These are phyloP conservation scores for Phytopythium oedochilum DNA, from an alignment of 352 stramenopile genomes.

Conservation along the genomic window DNA sequence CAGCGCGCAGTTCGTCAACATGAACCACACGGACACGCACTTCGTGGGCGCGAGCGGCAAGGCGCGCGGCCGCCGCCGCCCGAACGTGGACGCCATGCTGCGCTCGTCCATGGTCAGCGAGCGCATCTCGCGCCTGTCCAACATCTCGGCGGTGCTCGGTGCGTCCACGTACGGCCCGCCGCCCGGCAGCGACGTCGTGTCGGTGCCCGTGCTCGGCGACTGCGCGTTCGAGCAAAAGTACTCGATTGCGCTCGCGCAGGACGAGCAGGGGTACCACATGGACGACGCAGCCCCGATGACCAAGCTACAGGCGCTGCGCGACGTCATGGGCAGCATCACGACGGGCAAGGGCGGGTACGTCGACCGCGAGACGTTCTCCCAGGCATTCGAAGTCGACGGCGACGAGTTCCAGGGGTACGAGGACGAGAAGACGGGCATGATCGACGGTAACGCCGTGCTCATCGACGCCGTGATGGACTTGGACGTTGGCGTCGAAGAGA, in stretches of 20 bases:
- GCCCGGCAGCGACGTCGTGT: conserved; percentile 39
- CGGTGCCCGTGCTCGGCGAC: conserved; percentile 64
- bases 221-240: conserved; percentile 68
- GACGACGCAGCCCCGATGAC: conserved; percentile 36
- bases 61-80: conserved; percentile 23
- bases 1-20: conserved; percentile 48
- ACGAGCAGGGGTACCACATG: conserved; percentile 21
- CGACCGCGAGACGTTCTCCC: conserved; percentile 69
- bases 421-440: conserved; percentile 30
- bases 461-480: conserved; percentile 81
- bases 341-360: conserved; percentile 51
- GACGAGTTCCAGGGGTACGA: conserved; percentile 58
- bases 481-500: conserved; percentile 66
- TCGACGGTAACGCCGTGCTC: conserved; percentile 73
- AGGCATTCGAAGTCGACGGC: conserved; percentile 60
- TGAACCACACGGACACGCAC: conserved; percentile 23
- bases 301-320: conserved; percentile 61
- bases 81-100: conserved; percentile 67
- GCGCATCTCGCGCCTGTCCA: conserved; percentile 40
- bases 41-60: conserved; percentile 22
- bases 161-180: conserved; percentile 35
- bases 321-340: conserved; percentile 73
- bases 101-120: conserved; percentile 57
- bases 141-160: conserved; percentile 24
- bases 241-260: conserved; percentile 57